Conservation (phyloP, 2,329 filamentous ascomycete genomes). For the Emergomyces pasteurianus region DNA sequence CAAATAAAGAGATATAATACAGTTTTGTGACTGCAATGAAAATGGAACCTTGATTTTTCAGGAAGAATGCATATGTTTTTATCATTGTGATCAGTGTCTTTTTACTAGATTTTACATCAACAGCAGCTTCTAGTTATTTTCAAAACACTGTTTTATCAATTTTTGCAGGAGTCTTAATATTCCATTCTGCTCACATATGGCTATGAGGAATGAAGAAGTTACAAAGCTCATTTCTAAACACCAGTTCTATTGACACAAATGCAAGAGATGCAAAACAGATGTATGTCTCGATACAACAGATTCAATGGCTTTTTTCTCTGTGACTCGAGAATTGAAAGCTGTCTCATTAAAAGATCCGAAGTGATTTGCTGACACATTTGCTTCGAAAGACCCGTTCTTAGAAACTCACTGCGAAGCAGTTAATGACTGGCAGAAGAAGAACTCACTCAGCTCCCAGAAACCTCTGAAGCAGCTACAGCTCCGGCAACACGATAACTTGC, state of each 20-base stretch:
- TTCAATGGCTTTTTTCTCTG: not conserved
- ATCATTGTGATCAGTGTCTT: not conserved
- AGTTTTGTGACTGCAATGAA: not conserved
- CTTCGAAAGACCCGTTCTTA: not conserved
- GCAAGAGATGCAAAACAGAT: constrained; percentile 1
- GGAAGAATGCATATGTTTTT: not conserved
- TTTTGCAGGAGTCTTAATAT: constrained; percentile 2
- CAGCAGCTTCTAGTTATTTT: not conserved
- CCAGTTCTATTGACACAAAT: not conserved
- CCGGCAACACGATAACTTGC: not conserved
- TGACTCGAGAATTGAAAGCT: not conserved
- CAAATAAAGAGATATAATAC: no score
- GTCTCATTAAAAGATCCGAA: not conserved
- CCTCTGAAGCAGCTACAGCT: not conserved
- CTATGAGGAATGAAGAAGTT: not conserved
- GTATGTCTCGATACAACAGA: not conserved
- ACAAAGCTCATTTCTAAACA: not conserved
- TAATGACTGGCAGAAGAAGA: not conserved
- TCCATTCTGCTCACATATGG: constrained; percentile 2
- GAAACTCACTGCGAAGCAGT: constrained; percentile 1
- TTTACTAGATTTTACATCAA: not conserved
- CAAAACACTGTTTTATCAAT: not conserved
- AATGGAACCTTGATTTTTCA: not conserved
- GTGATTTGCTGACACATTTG: constrained; percentile 2
- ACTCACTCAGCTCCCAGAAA: not conserved